Evolutionary conservation across 2,329 filamentous ascomycete genomes (phyloP), one percentile per base, ranked within the genome.

Genomic region (Pseudogymnoascus sp.): DNA sequence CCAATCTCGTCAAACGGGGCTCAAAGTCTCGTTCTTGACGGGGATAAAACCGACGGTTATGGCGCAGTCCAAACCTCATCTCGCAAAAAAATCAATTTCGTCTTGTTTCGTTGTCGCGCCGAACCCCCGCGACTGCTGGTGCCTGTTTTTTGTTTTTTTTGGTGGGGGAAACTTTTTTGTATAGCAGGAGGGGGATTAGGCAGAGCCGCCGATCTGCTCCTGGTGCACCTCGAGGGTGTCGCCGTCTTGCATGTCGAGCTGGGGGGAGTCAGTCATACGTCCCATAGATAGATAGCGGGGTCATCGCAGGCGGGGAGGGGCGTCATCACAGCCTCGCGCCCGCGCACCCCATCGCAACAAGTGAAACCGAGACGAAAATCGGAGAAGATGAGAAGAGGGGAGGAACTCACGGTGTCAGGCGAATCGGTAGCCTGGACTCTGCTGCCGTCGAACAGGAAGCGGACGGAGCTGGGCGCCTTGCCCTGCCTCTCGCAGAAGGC

Each of bases 161-260:
- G 26, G 26, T 29, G 2, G 26, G 5, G 26, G 26, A 29, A 29
- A 29, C 26, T 29, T 29, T 29, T 29, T 29, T 6, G 26, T 29
- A 1, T 29, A 7, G 26, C 26, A 29, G 26, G 26, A 26, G 3
- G 23, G 5, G 23, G n/a, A 7, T 6, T 65, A 72, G 44, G 64
- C 63, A 21, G 66, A 77, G 65, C 93, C 93, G 65, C 95, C 95
- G 66, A 97, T 95, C 79, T 99, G 95, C 76, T 99, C 95, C 76
- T 97, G 95, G 75, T 97, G 93, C 26, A 99, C 95, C 74, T 99
- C 95, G 26, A 99, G 87, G 0, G 91, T 96, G 73, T 99, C 95
- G 37, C 95, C 93, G 70, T 99, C 95, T 68, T 87, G 81, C 95
- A 99, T 99, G 66, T 97, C 95, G 63, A 97, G 88, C 95, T 97